Conservation (phyloP, 129 eudicot genomes). For the Pulicaria dysenterica region DNA sequence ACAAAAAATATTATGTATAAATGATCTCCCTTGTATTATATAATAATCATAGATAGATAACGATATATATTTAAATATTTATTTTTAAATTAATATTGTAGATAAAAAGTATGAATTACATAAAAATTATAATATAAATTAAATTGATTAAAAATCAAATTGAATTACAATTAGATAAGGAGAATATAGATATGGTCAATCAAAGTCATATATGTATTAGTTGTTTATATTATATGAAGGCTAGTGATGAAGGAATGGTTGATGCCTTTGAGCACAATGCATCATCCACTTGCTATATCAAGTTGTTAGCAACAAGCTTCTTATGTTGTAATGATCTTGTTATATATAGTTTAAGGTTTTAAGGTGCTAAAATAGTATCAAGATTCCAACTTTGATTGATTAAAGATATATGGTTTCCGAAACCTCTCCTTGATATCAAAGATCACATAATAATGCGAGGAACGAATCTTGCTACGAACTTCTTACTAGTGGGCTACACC, state of each 20-base stretch:
- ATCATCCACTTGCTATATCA: constrained; percentile 35
- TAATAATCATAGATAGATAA: no score
- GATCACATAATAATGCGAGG: neutral
- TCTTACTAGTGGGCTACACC: neutral
- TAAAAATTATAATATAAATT: no score
- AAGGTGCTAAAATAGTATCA: constrained; percentile 13
- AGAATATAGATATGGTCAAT: constrained; percentile 2
- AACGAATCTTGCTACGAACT: constrained; percentile 9
- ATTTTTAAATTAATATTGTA: no score
- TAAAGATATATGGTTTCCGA: constrained; percentile 1
- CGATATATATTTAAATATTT: no score
- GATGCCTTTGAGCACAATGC: constrained; percentile 30
- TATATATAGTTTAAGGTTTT: neutral
- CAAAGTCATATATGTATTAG: constrained; percentile 5
- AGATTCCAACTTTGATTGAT: constrained; percentile 4
- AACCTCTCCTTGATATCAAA: neutral
- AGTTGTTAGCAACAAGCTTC: constrained; percentile 28
- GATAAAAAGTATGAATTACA: no score
- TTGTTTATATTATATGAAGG: constrained; percentile 26
- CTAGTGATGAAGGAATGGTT: constrained; percentile 32
- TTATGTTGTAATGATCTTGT: constrained; percentile 27
- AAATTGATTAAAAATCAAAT: no score
- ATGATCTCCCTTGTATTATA: no score
- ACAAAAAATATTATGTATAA: no score
- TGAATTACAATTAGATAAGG: no score